A percentile compares a stretch with the other conserved stretches of the same genome.
Evolutionary conservation across 345 rosid species (phyloP).

Genomic region (Pseudoturritis turrita): DNA sequence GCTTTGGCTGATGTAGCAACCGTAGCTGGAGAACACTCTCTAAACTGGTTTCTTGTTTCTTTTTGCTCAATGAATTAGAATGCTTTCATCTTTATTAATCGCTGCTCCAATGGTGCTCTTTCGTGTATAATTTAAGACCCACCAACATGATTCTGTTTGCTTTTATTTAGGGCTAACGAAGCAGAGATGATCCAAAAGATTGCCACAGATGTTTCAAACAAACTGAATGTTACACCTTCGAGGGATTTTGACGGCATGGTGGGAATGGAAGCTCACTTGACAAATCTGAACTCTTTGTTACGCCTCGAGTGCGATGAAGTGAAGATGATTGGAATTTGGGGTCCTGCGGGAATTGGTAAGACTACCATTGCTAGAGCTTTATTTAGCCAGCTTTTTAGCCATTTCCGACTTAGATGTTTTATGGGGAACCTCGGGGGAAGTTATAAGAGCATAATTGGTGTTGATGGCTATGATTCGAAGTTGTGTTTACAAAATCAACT

Average conservation of each 20-base stretch:
- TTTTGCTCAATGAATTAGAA: no score
- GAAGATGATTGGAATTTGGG: background rate
- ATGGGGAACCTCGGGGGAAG: background rate
- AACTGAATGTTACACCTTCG: no score
- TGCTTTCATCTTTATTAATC: no score
- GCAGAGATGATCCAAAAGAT: no score
- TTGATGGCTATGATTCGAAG: background rate
- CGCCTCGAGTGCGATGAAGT: background rate
- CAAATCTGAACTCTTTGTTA: background rate
- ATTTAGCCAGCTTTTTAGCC: background rate
- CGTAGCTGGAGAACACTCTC: background rate
- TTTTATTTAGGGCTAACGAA: no score
- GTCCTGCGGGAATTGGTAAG: constrained; percentile 2
- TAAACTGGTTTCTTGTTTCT: no score
- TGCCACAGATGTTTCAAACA: no score
- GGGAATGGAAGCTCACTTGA: background rate
- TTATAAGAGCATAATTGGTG: no score
- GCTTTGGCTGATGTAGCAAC: background rate
- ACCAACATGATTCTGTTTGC: no score
- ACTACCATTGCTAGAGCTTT: background rate
- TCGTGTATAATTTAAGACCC: no score
- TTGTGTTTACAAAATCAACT: background rate
- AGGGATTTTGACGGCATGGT: background rate
- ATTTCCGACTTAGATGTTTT: background rate
- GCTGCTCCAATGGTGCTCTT: no score